Conservation (phyloP, 75 land plant genomes). For the Pinus albicaulis region DNA sequence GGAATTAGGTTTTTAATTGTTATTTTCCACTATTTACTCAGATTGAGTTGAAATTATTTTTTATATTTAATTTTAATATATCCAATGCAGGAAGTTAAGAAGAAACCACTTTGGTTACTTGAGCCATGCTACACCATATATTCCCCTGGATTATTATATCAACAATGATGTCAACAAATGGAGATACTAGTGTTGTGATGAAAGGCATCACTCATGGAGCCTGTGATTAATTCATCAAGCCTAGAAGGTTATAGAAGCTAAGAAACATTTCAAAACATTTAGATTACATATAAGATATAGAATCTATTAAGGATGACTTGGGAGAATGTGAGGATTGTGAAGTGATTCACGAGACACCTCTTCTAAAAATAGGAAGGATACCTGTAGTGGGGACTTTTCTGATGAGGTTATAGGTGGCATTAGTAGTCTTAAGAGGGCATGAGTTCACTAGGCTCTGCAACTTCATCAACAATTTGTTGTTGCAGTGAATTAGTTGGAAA, state of each 20-base stretch:
- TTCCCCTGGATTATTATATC: too few species aligned
- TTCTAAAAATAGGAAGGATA: conserved; percentile 37
- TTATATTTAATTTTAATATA: background rate
- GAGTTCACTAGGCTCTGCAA: conserved; percentile 20
- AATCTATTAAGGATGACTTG: conserved; percentile 1
- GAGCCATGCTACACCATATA: background rate
- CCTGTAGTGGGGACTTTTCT: conserved; percentile 10
- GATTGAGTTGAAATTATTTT: too few species aligned
- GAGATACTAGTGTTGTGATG: conserved; percentile 96
- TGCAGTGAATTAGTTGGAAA: conserved; percentile 21
- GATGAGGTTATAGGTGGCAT: conserved; percentile 24
- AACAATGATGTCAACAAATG: conserved; percentile 98
- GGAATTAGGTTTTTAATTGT: too few species aligned
- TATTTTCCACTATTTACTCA: too few species aligned
- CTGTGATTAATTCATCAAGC: conserved; percentile 97
- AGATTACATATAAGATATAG: conserved; percentile 35
- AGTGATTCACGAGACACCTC: conserved; percentile 11
- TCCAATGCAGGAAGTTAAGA: background rate
- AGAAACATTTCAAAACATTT: conserved; percentile 98
- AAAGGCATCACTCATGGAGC: conserved; percentile 97
- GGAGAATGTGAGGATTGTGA: too few species aligned
- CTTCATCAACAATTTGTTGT: conserved; percentile 23
- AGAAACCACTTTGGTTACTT: background rate
- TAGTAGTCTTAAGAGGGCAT: conserved; percentile 19
- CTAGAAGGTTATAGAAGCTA: conserved; percentile 89